Percentiles rank a stretch among this genome's conserved stretches.
Evolutionary conservation across 345 rosid genomes (phyloP).

Genomic region (Turnera subulata): DNA sequence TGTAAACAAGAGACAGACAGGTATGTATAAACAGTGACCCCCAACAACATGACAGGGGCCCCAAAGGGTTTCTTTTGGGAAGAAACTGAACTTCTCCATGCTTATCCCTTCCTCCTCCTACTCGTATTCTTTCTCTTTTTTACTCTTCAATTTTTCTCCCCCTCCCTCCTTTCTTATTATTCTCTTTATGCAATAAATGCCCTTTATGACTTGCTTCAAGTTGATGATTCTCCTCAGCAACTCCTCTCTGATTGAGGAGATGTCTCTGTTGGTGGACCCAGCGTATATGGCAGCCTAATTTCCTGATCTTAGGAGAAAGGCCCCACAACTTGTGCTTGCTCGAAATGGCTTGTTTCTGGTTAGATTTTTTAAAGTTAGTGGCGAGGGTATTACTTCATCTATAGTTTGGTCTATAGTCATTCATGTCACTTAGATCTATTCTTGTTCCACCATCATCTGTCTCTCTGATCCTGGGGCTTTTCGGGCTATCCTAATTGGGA

Average conservation of each 20-base stretch:
- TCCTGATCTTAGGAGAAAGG: conserved; percentile 23
- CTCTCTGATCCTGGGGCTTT: background rate
- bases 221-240: conserved; percentile 27
- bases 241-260: conserved; percentile 29
- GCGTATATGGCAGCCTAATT: conserved; percentile 20
- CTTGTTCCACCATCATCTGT: conserved; percentile 1
- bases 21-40: conserved; percentile 35
- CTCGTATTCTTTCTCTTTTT: background rate
- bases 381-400: conserved; percentile 20
- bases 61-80: conserved; percentile 19
- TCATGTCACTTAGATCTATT: conserved; percentile 4
- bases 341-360: conserved; percentile 19
- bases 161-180: background rate
- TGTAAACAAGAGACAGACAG: conserved; percentile 31
- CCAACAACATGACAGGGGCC: conserved; percentile 44
- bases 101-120: conserved; percentile 27
- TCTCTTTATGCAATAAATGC: conserved; percentile 32
- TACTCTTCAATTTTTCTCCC: background rate
- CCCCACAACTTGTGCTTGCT: conserved; percentile 38
- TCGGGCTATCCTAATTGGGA: background rate
- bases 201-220: conserved; percentile 21
- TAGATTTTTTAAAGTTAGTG: conserved; percentile 24
- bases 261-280: conserved; percentile 36
- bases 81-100: conserved; percentile 32
- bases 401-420: conserved; percentile 7